Evolutionary conservation across 345 rosid species (phyloP), one percentile per base, ranked within the genome.

Genomic region (Abelmoschus esculentus): DNA sequence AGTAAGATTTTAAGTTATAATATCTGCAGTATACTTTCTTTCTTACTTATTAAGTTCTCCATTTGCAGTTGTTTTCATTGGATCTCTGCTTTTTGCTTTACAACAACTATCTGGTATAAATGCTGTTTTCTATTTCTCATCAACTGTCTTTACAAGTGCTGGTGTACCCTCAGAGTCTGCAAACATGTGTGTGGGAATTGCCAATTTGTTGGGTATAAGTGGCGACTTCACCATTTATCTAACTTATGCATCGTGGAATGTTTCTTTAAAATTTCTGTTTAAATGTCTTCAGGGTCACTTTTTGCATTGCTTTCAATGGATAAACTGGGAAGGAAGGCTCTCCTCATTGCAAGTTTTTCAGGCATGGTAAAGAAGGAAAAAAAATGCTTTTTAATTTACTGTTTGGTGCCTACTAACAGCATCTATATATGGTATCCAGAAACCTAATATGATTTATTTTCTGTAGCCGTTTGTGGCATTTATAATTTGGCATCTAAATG

Each of bases 21-120:
- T 70, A 62, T n/a, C 44, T 31, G 1, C 65, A 31, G 14, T 28
- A 72, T 75, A 70, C 49, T 65, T 59, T 74, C 70, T 74, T 77
- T 66, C 77, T 75, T 70, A 50, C 75, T 60, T 62, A 70, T 75
- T 72, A 70, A 80, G 66, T 80, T 78, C 78, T 79, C 71, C 50
- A 64, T 85, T 80, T 85, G 97, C 97, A 93, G 98, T 93, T 90
- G 79, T 93, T 87, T 90, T 82, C 86, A 84, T 87, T 83, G 97
- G 97, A 72, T 86, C 92, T 82, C 54, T 83, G 76, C 92, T 93
- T 85, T 89, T 85, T 84, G 95, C 89, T 83, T 86, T 93, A 81
- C 98, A 93, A 86, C 97, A 93, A 83, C 86, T 93, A 70, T 93
- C 97, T 57, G 97, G 98, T 67, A 89, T 89, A 85, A 93, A 93